These are phyloP conservation scores for Byssochlamys sp. DNA, from an alignment of 2,329 filamentous ascomycete genomes.

Conservation along the genomic window DNA sequence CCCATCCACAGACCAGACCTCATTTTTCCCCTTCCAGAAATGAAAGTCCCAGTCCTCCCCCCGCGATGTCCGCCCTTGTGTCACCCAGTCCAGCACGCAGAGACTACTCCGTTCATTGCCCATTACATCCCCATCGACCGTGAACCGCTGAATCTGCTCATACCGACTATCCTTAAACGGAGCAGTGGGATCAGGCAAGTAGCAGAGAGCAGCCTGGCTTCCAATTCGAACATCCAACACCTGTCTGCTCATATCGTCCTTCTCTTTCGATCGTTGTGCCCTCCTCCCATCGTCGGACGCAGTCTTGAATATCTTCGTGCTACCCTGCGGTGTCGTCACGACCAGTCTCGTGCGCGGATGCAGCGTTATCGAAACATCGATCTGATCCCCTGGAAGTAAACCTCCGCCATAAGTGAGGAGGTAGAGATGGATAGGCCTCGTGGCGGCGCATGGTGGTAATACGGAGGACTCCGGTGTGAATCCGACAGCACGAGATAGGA, in stretches of 20 bases:
- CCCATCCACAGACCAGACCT: constrained; percentile 46
- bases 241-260: constrained; percentile 37
- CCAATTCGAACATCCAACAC: constrained; percentile 41
- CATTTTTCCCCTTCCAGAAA: constrained; percentile 74
- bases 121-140: constrained; percentile 38
- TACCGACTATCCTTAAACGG: constrained; percentile 79
- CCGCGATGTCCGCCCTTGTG: constrained; percentile 69
- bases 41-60: constrained; percentile 82
- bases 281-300: constrained; percentile 14
- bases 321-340: constrained; percentile 57
- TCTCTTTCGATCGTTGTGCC: neutral
- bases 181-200: constrained; percentile 83
- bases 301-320: constrained; percentile 93
- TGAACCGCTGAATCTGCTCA: constrained; percentile 72
- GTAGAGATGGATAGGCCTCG: constrained; percentile 65
- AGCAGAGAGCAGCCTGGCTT: constrained; percentile 45
- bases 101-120: constrained; percentile 44
- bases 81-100: constrained; percentile 89
- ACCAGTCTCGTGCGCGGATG: constrained; percentile 56
- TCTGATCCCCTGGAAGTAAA: constrained; percentile 74
- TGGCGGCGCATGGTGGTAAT: constrained; percentile 20
- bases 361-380: constrained; percentile 62
- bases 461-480: constrained; percentile 43
- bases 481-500: constrained; percentile 69
- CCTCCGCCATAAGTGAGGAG: constrained; percentile 90